A percentile compares a stretch with the other conserved stretches of the same genome.
Evolutionary conservation across 1,139 yeast genomes (phyloP).

Genomic region (Candida frijolesensis): DNA sequence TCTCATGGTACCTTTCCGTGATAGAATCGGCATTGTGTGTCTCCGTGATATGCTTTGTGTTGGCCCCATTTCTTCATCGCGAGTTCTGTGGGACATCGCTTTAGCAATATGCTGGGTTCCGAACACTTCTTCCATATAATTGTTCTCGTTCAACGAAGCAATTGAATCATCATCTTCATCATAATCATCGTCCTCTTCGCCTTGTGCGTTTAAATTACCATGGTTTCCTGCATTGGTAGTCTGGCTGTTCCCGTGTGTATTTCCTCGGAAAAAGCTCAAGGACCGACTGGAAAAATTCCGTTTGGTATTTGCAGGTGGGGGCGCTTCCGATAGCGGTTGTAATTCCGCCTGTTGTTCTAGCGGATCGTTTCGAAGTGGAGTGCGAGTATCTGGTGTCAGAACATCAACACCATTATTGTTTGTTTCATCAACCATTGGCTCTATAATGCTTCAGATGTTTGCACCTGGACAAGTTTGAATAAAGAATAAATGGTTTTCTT

Average conservation of each 20-base stretch:
- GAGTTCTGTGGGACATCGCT: conserved; percentile 5
- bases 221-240: too few relatives aligned
- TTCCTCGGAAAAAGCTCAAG: background rate
- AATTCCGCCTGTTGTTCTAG: too few relatives aligned
- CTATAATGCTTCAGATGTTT: background rate
- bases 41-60: background rate
- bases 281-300: background rate
- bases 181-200: conserved; percentile 8
- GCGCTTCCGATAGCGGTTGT: background rate
- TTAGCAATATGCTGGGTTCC: conserved; percentile 15
- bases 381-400: background rate
- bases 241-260: background rate
- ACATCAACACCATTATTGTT: background rate
- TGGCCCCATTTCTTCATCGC: conserved; percentile 13
- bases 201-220: background rate
- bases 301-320: background rate
- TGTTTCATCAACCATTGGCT: background rate
- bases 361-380: too few relatives aligned
- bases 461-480: background rate
- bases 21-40: background rate
- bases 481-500: background rate
- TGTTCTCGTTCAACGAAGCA: background rate
- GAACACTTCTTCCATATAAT: conserved; percentile 14
- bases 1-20: background rate
- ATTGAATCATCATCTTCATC: conserved; percentile 9